Conservation (phyloP, 148 eudicot species). For the Camellia japonica region DNA sequence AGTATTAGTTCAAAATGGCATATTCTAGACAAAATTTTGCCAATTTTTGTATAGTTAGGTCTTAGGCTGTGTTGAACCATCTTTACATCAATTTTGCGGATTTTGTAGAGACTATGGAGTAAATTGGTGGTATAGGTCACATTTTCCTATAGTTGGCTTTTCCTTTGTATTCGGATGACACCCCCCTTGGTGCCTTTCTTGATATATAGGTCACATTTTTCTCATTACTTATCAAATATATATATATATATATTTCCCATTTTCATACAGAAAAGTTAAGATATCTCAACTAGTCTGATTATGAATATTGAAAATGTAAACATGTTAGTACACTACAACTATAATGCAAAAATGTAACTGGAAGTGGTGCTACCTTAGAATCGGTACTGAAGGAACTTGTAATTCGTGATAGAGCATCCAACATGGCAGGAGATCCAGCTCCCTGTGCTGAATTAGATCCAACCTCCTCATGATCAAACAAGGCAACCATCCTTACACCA, state of each 20-base stretch:
- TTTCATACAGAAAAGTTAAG: background rate
- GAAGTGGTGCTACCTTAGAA: constrained; percentile 40
- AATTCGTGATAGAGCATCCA: constrained; percentile 86
- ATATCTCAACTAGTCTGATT: constrained; percentile 9
- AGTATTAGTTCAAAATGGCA: background rate
- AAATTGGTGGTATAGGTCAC: too few relatives aligned
- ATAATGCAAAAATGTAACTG: background rate
- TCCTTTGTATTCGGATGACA: too few relatives aligned
- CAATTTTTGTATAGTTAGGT: background rate
- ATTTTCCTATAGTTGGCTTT: too few relatives aligned
- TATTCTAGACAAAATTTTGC: background rate
- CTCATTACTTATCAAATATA: too few relatives aligned
- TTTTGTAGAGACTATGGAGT: too few relatives aligned
- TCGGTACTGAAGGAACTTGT: constrained; percentile 63
- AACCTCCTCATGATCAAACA: constrained; percentile 97
- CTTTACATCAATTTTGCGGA: too few relatives aligned
- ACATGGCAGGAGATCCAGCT: constrained; percentile 95
- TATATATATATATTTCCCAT: too few relatives aligned
- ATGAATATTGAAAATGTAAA: background rate
- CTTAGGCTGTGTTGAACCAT: too few relatives aligned
- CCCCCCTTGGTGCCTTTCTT: too few relatives aligned
- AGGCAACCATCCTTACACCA: constrained; percentile 90
- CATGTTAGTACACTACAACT: background rate
- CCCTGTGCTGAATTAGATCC: constrained; percentile 99
- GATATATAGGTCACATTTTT: too few relatives aligned